phyloP scores from a whole-genome alignment of 2,329 filamentous ascomycete species.

The Sporothrix globosa region DNA sequence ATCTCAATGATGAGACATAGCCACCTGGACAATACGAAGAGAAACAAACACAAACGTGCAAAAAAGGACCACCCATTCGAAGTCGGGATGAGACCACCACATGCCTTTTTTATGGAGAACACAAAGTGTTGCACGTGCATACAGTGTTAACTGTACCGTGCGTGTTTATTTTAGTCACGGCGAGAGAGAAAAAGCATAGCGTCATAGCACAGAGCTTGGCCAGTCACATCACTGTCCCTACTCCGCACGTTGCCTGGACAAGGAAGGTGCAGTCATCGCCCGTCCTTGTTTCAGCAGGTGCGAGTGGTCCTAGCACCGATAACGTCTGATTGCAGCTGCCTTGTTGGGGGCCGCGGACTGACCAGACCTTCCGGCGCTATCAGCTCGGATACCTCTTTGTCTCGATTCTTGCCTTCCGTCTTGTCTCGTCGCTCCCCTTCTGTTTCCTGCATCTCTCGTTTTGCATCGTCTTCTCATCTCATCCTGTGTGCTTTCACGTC shows the following conservation, averaged over 20 bases:
- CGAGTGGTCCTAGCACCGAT: slow-evolving; percentile 22
- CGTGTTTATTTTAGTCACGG: not conserved
- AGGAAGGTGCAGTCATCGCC: slow-evolving; percentile 31
- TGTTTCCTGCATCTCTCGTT: not conserved
- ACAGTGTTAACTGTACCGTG: slow-evolving; percentile 21
- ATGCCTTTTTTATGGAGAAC: not conserved
- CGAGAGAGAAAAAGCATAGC: slow-evolving; percentile 11
- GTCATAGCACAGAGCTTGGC: slow-evolving; percentile 6
- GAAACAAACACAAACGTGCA: too few species aligned
- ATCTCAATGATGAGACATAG: not conserved
- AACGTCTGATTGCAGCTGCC: slow-evolving; percentile 31
- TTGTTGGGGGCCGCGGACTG: slow-evolving; percentile 23
- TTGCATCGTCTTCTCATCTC: slow-evolving; percentile 1
- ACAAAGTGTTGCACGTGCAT: slow-evolving; percentile 22
- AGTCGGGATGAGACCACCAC: too few species aligned
- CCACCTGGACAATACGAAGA: too few species aligned
- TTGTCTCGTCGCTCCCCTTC: not conserved
- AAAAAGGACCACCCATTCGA: too few species aligned
- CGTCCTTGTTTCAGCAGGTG: slow-evolving; percentile 32
- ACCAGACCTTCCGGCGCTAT: slow-evolving; percentile 19
- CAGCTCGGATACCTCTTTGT: slow-evolving; percentile 33
- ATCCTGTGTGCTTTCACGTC: slow-evolving; percentile 24
- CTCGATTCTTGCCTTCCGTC: slow-evolving; percentile 17
- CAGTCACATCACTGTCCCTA: slow-evolving; percentile 27
- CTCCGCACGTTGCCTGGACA: slow-evolving; percentile 35